Percentiles rank a stretch among this genome's conserved stretches.
phyloP scores from a whole-genome alignment of 352 stramenopile species.

The Aphanomyces astaci region DNA sequence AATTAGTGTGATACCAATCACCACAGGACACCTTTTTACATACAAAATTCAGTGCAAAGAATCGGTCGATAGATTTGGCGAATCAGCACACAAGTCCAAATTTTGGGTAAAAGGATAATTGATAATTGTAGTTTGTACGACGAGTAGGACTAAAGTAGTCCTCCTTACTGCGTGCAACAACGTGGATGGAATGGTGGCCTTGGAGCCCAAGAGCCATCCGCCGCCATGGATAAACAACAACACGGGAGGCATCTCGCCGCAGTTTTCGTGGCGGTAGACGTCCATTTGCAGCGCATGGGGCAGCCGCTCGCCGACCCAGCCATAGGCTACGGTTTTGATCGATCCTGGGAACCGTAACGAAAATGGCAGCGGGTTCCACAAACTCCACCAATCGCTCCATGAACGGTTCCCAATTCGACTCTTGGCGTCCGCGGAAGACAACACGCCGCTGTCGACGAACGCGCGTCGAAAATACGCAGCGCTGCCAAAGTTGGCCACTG shows the following conservation, averaged over 20 bases:
- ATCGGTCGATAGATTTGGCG: too few relatives aligned
- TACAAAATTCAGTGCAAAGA: too few relatives aligned
- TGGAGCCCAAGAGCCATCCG: slow-evolving; percentile 52
- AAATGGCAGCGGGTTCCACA: slow-evolving; percentile 52
- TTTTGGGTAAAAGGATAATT: too few relatives aligned
- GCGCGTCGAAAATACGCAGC: slow-evolving; percentile 38
- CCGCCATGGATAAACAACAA: slow-evolving; percentile 73
- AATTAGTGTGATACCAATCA: too few relatives aligned
- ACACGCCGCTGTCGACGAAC: slow-evolving; percentile 31
- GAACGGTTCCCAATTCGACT: slow-evolving; percentile 39
- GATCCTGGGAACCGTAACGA: slow-evolving; percentile 41
- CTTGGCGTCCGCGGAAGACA: slow-evolving; percentile 28
- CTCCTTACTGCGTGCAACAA: slow-evolving; percentile 49
- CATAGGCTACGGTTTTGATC: slow-evolving; percentile 45
- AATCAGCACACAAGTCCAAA: too few relatives aligned
- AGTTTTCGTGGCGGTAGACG: slow-evolving; percentile 51
- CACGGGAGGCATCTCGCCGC: slow-evolving; percentile 53
- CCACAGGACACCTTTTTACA: too few relatives aligned
- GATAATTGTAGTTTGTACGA: too few relatives aligned
- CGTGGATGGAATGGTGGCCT: slow-evolving; percentile 37
- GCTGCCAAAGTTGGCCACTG: slow-evolving; percentile 39
- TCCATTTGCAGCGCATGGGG: slow-evolving; percentile 62
- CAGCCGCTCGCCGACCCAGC: slow-evolving; percentile 52
- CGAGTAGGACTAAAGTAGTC: too few relatives aligned
- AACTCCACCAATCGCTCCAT: slow-evolving; percentile 42